phyloP scores from a whole-genome alignment of 257 asterid species.

The Solanum chiquidenum region DNA sequence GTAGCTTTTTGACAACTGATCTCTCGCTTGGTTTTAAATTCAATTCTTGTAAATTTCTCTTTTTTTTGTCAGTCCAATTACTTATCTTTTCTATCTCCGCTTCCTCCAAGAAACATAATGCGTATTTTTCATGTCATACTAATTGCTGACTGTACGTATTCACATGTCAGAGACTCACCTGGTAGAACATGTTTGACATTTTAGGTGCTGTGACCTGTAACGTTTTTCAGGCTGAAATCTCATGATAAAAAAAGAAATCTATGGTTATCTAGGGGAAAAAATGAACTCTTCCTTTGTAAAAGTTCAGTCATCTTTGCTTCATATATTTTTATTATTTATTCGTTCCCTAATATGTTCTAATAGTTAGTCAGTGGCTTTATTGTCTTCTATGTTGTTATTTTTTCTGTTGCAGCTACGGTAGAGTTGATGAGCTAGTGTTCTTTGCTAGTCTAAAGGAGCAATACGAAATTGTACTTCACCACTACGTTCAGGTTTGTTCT shows the following conservation, averaged over 20 bases:
- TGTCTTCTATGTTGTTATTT: background rate
- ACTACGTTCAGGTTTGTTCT: constrained; percentile 73
- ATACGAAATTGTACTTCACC: constrained; percentile 82
- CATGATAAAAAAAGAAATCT: background rate
- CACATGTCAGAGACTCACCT: background rate
- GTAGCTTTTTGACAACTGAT: constrained; percentile 26
- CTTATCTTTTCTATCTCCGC: background rate
- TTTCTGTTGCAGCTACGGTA: constrained; percentile 64
- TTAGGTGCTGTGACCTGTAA: background rate
- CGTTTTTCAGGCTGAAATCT: background rate
- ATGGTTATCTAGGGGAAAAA: background rate
- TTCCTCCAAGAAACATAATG: background rate
- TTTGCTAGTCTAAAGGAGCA: constrained; percentile 94
- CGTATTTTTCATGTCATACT: background rate
- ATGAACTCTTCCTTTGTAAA: background rate
- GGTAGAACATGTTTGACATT: background rate
- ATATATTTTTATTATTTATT: background rate
- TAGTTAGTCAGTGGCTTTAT: background rate
- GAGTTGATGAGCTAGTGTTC: constrained; percentile 95
- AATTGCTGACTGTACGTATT: background rate
- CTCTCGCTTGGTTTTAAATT: background rate
- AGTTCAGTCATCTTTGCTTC: background rate
- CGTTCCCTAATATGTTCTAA: background rate
- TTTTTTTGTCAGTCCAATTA: background rate
- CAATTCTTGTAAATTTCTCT: background rate